phyloP scores from a whole-genome alignment of 1,139 yeast genomes.

The Debaryomyces psychrophilus region DNA sequence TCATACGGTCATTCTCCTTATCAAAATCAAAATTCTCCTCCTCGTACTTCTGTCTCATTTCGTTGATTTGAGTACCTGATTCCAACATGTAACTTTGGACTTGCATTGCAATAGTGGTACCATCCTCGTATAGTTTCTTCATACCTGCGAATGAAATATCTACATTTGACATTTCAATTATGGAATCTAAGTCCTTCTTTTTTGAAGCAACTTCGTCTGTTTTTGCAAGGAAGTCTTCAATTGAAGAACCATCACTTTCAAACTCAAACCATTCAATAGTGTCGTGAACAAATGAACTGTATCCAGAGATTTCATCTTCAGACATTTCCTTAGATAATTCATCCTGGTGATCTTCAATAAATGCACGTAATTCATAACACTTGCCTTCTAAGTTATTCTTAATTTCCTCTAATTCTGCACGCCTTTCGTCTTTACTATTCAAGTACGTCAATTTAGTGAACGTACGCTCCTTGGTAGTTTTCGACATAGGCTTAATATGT shows the following conservation, averaged over 20 bases:
- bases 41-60: constrained; percentile 43
- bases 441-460: constrained; percentile 33
- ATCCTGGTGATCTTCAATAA: constrained; percentile 52
- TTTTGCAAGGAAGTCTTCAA: constrained; percentile 41
- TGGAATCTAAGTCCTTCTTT: constrained; percentile 25
- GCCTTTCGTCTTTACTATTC: constrained; percentile 49
- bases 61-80: constrained; percentile 47
- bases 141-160: constrained; percentile 43
- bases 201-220: constrained; percentile 23
- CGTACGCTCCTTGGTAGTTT: constrained; percentile 39
- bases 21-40: constrained; percentile 52
- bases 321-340: constrained; percentile 37
- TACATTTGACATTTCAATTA: constrained; percentile 29
- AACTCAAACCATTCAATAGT: constrained; percentile 79
- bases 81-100: constrained; percentile 50
- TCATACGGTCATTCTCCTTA: constrained; percentile 48
- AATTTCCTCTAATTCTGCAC: constrained; percentile 49
- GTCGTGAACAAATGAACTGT: constrained; percentile 41
- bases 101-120: constrained; percentile 39
- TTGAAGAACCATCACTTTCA: constrained; percentile 60
- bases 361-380: constrained; percentile 59
- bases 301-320: constrained; percentile 33
- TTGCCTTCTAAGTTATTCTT: constrained; percentile 60
- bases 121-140: constrained; percentile 42
- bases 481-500: constrained; percentile 49